A percentile compares a stretch with the other conserved stretches of the same genome.
phyloP scores from a whole-genome alignment of 768 basidiomycete genomes.

The Pleurotus platypus region DNA sequence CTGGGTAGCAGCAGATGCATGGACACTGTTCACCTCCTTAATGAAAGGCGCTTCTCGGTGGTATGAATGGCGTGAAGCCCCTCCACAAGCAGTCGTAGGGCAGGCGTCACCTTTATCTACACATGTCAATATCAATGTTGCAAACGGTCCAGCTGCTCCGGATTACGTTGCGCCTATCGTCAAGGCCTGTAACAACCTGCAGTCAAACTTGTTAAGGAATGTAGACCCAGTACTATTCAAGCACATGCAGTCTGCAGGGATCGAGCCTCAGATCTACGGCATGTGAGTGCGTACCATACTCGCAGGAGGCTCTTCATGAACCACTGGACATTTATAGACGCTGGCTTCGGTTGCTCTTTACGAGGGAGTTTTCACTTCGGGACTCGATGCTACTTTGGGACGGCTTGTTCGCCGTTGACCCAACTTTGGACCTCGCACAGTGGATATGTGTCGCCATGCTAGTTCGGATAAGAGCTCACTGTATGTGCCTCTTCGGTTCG shows the following conservation, averaged over 20 bases:
- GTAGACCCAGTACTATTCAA: conserved; percentile 81
- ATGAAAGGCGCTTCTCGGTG: conserved; percentile 82
- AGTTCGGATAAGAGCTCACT: conserved; percentile 84
- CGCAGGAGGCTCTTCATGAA: not conserved
- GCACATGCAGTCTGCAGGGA: conserved; percentile 70
- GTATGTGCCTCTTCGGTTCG: conserved; percentile 42
- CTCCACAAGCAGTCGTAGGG: conserved; percentile 9
- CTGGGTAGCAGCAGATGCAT: conserved; percentile 85
- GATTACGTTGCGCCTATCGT: conserved; percentile 85
- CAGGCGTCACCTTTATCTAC: conserved; percentile 33
- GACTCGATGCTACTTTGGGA: conserved; percentile 94
- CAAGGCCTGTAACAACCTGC: conserved; percentile 75
- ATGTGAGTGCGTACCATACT: conserved; percentile 54
- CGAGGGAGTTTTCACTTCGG: conserved; percentile 80
- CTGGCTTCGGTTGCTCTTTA: conserved; percentile 92
- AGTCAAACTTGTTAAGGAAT: conserved; percentile 64
- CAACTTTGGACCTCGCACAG: conserved; percentile 69
- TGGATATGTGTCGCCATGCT: conserved; percentile 96
- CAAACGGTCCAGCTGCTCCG: conserved; percentile 45
- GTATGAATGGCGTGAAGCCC: conserved; percentile 66
- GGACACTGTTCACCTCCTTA: conserved; percentile 72
- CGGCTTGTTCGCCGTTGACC: conserved; percentile 86
- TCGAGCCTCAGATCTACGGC: conserved; percentile 96
- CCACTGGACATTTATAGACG: conserved; percentile 46
- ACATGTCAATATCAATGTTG: conserved; percentile 40